These are phyloP conservation scores for Giardia muris DNA, from an alignment of 208 protist genomes.

Conservation along the genomic window DNA sequence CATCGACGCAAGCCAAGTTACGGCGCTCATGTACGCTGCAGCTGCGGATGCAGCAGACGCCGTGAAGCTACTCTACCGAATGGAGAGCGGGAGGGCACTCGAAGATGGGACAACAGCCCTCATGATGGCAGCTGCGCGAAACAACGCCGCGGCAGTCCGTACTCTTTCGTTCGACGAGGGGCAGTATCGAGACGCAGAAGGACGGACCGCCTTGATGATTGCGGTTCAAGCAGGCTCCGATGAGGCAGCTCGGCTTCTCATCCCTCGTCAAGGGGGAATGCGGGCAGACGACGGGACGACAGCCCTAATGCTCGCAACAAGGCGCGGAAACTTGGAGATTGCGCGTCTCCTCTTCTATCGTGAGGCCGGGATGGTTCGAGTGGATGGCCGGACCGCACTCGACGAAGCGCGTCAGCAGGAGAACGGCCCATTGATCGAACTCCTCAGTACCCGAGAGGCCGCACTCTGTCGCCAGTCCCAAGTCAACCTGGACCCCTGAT, in stretches of 20 bases:
- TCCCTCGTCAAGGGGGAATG: neutral
- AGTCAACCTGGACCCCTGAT: too few relatives aligned
- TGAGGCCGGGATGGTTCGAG: neutral
- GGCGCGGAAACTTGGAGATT: neutral
- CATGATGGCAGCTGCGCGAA: neutral
- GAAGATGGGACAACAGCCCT: neutral
- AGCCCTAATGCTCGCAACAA: neutral
- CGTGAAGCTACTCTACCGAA: neutral
- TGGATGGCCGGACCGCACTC: neutral
- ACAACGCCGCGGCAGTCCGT: neutral
- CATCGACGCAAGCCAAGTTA: neutral
- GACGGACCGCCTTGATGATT: neutral
- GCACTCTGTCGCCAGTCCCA: too few relatives aligned
- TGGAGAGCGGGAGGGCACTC: neutral
- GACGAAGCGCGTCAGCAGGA: neutral
- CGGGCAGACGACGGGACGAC: neutral
- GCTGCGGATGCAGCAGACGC: neutral
- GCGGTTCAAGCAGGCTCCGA: neutral
- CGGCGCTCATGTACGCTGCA: neutral
- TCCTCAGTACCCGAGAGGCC: neutral
- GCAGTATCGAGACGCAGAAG: neutral
- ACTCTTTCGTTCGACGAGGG: neutral
- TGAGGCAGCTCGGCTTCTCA: neutral
- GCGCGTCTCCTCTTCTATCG: neutral
- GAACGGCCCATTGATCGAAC: neutral